Percentiles rank a stretch among this genome's conserved stretches.
These are phyloP conservation scores for Hypoxylon perforatum DNA, from an alignment of 495 filamentous ascomycete genomes.

Conservation along the genomic window DNA sequence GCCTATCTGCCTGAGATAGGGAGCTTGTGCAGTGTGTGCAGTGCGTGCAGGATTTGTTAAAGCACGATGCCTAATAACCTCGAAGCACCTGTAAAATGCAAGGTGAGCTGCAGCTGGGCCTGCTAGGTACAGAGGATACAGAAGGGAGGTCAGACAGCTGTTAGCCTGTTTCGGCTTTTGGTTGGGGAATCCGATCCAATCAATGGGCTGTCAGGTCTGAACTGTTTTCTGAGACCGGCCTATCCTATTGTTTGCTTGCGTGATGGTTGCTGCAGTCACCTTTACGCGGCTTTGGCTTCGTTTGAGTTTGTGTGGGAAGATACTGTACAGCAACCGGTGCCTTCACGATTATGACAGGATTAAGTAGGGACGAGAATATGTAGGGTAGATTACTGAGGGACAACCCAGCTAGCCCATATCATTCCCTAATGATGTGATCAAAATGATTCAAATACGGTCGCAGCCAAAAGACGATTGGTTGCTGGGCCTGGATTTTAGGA, in stretches of 20 bases:
- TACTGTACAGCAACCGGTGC: slow-evolving; percentile 5
- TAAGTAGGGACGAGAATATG: slow-evolving; percentile 18
- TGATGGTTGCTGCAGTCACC: not conserved
- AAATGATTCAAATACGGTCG: slow-evolving; percentile 40
- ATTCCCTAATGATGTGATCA: slow-evolving; percentile 39
- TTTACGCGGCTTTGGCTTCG: slow-evolving; percentile 12
- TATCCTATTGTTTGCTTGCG: slow-evolving; percentile 27
- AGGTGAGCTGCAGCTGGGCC: slow-evolving; percentile 13
- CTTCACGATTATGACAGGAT: slow-evolving; percentile 35
- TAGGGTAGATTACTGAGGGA: slow-evolving; percentile 4
- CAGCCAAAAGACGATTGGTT: slow-evolving; percentile 29
- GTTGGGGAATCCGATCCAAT: slow-evolving; percentile 39
- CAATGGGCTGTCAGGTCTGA: slow-evolving; percentile 9
- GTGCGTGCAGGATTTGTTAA: no score
- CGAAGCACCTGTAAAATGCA: slow-evolving; percentile 14
- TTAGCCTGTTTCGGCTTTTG: slow-evolving; percentile 42
- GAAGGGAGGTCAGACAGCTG: slow-evolving; percentile 19
- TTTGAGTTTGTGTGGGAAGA: slow-evolving; percentile 20
- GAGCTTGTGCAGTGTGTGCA: not conserved
- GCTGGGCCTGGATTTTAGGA: slow-evolving; percentile 13
- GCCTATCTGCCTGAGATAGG: slow-evolving; percentile 8
- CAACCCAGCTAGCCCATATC: slow-evolving; percentile 16
- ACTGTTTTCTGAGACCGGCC: slow-evolving; percentile 22
- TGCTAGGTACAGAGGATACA: no score
- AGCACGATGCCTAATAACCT: slow-evolving; percentile 20